Conservation (phyloP, 176 grass and related monocot genomes). For the Triticum urartu region DNA sequence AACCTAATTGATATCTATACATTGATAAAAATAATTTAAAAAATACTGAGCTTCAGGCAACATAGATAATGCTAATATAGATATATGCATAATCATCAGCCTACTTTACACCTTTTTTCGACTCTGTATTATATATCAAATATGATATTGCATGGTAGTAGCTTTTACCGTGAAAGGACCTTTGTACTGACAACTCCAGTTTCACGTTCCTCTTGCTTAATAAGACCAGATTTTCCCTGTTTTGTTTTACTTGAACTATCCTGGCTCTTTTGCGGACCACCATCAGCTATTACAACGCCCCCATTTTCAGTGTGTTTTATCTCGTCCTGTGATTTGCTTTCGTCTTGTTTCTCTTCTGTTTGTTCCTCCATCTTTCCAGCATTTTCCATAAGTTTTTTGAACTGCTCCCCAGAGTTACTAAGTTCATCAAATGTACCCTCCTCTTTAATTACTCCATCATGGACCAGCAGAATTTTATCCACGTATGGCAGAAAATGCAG, state of each 20-base stretch:
- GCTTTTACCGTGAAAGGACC: conserved; percentile 85
- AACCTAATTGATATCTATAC: conserved; percentile 15
- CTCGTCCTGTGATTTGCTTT: conserved; percentile 39
- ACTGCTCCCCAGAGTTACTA: conserved; percentile 74
- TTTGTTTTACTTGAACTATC: conserved; percentile 59
- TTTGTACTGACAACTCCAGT: conserved; percentile 87
- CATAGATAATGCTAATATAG: background rate
- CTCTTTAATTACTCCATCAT: conserved; percentile 95
- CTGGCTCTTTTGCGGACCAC: conserved; percentile 42
- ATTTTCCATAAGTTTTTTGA: conserved; percentile 98
- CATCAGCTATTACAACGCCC: conserved; percentile 30
- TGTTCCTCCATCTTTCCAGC: conserved; percentile 99
- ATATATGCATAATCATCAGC: background rate
- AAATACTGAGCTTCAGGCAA: background rate
- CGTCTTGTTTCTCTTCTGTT: conserved; percentile 65
- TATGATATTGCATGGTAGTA: background rate
- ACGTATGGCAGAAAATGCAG: conserved; percentile 96
- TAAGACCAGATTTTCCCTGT: conserved; percentile 83
- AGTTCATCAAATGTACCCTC: conserved; percentile 97
- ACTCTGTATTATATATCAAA: background rate
- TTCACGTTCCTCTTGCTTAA: conserved; percentile 98
- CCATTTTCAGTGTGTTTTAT: conserved; percentile 59
- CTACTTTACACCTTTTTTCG: background rate
- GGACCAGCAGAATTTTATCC: conserved; percentile 80
- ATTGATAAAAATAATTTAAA: conserved; percentile 8